Percentiles rank a stretch among this genome's conserved stretches.
Evolutionary conservation across 2,329 filamentous ascomycete species (phyloP).

Genomic region (Verticillium nubilum): DNA sequence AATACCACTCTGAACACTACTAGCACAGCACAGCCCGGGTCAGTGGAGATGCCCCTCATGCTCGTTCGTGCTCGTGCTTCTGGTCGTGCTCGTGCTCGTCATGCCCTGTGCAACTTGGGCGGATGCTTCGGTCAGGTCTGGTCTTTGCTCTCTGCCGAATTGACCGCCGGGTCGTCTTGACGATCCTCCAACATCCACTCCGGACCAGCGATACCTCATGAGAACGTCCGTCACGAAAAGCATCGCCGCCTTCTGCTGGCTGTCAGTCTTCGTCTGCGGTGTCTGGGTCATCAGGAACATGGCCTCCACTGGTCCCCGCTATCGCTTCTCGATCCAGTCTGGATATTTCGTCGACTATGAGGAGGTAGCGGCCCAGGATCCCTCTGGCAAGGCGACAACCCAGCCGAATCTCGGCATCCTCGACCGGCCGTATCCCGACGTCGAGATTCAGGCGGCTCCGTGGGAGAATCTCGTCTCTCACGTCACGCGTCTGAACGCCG

Average conservation of each 20-base stretch:
- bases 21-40: background rate
- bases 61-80: too few species aligned
- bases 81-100: too few species aligned
- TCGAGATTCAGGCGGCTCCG: constrained; percentile 28
- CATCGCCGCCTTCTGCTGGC: background rate
- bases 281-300: background rate
- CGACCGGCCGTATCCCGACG: constrained; percentile 29
- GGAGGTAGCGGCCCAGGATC: constrained; percentile 2
- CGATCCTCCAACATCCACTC: background rate
- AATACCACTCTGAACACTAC: too few species aligned
- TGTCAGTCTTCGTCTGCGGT: background rate
- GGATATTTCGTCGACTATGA: background rate
- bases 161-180: background rate
- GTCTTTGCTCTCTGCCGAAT: background rate
- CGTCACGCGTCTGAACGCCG: constrained; percentile 38
- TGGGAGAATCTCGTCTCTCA: constrained; percentile 47
- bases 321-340: background rate
- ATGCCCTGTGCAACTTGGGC: background rate
- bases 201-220: background rate
- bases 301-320: background rate
- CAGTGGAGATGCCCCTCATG: background rate
- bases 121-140: background rate
- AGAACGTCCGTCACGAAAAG: background rate
- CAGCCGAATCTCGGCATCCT: constrained; percentile 49
- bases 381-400: constrained; percentile 26